Evolutionary conservation across 2,329 filamentous ascomycete genomes (phyloP).

Genomic region (Penicillium corylophilum): DNA sequence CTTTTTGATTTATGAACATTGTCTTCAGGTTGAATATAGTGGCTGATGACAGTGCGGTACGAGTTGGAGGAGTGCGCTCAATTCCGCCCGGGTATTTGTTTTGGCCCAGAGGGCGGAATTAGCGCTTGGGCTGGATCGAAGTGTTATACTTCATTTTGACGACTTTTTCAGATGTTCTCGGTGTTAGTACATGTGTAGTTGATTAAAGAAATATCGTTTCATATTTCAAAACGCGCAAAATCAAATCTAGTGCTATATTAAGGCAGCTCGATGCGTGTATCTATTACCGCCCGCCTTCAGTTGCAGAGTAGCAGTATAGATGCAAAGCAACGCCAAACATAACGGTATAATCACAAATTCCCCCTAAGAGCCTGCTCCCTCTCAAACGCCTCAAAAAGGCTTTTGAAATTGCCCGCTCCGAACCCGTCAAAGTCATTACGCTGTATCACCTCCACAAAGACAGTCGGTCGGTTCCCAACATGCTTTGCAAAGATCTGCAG

Average conservation of each 20-base stretch:
- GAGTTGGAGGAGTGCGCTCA: neutral
- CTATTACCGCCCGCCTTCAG: too few relatives aligned
- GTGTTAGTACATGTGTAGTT: neutral
- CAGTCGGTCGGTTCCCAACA: constrained; percentile 86
- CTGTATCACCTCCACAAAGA: constrained; percentile 93
- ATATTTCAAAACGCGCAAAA: too few relatives aligned
- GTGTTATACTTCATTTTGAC: neutral
- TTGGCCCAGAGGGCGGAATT: neutral
- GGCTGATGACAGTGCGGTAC: neutral
- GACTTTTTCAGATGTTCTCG: neutral
- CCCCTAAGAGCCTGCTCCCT: constrained; percentile 79
- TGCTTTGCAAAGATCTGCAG: constrained; percentile 74
- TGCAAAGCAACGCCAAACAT: too few relatives aligned
- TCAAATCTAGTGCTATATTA: too few relatives aligned
- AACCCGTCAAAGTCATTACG: constrained; percentile 84
- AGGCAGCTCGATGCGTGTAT: too few relatives aligned
- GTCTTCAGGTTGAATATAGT: neutral
- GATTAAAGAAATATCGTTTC: too few relatives aligned
- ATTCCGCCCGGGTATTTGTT: neutral
- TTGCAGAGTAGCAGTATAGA: too few relatives aligned
- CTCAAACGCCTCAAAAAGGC: constrained; percentile 88
- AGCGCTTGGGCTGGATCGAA: neutral
- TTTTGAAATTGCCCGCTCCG: constrained; percentile 90
- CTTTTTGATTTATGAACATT: too few relatives aligned
- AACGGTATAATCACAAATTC: constrained; percentile 51